Conservation (phyloP, 2,329 filamentous ascomycete genomes). For the Alternaria viburni region DNA sequence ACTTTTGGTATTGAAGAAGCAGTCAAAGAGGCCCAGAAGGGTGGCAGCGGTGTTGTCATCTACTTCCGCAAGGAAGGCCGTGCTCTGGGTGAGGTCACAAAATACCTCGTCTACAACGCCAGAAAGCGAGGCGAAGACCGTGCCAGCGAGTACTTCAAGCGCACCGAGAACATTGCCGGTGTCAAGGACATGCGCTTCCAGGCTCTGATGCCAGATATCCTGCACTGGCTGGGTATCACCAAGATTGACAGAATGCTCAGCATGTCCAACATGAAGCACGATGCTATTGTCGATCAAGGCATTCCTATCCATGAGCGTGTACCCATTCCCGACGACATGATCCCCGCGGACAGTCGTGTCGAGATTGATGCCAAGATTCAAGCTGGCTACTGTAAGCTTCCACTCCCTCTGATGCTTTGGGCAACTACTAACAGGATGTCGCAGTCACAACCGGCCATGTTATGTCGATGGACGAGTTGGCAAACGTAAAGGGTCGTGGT, state of each 20-base stretch:
- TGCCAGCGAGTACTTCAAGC: slow-evolving; percentile 92
- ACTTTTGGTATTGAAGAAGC: slow-evolving; percentile 98
- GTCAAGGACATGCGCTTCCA: slow-evolving; percentile 98
- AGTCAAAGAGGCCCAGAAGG: slow-evolving; percentile 94
- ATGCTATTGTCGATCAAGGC: slow-evolving; percentile 83
- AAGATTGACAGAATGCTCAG: slow-evolving; percentile 99
- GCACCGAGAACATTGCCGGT: slow-evolving; percentile 97
- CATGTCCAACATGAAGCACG: slow-evolving; percentile 98
- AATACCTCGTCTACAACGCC: slow-evolving; percentile 82
- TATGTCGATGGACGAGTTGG: slow-evolving; percentile 85
- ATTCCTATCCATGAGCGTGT: slow-evolving; percentile 89
- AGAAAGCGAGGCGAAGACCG: slow-evolving; percentile 75
- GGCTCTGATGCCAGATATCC: slow-evolving; percentile 95
- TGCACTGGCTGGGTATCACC: slow-evolving; percentile 97
- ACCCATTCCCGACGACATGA: slow-evolving; percentile 90
- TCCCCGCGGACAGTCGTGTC: slow-evolving; percentile 92
- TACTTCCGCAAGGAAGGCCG: slow-evolving; percentile 98
- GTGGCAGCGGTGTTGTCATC: slow-evolving; percentile 92
- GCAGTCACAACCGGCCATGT: slow-evolving; percentile 83
- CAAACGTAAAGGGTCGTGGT: slow-evolving; percentile 83
- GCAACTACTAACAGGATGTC: slow-evolving; percentile 25
- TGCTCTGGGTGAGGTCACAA: slow-evolving; percentile 93
- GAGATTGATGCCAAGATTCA: slow-evolving; percentile 99
- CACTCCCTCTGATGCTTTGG: not conserved
- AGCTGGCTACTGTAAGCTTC: slow-evolving; percentile 74